phyloP scores from a whole-genome alignment of 352 stramenopile species.

The Phytophthora sansomeana region DNA sequence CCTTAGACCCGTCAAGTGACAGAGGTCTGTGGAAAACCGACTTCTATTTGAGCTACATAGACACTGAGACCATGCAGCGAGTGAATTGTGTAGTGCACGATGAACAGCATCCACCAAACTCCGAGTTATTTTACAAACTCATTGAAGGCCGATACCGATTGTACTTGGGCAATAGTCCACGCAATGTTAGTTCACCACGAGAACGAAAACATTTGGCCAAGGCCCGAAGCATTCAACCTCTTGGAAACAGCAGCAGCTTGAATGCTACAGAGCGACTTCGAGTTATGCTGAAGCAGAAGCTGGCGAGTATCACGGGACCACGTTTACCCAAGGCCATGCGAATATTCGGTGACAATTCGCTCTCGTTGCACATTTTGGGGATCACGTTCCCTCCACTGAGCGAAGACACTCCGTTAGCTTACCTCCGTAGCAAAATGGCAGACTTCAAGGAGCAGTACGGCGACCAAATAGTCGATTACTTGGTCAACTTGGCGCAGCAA shows the following conservation, averaged over 20 bases:
- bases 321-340: slow-evolving; percentile 62
- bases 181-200: slow-evolving; percentile 50
- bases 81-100: slow-evolving; percentile 51
- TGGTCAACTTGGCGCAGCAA: slow-evolving; percentile 57
- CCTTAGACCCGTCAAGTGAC: slow-evolving; percentile 49
- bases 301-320: slow-evolving; percentile 63
- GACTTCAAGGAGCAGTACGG: slow-evolving; percentile 64
- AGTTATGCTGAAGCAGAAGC: slow-evolving; percentile 57
- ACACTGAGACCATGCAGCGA: slow-evolving; percentile 50
- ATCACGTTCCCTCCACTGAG: slow-evolving; percentile 63
- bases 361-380: slow-evolving; percentile 63
- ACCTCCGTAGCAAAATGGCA: slow-evolving; percentile 56
- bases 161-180: slow-evolving; percentile 75
- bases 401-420: slow-evolving; percentile 73
- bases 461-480: slow-evolving; percentile 64
- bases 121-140: slow-evolving; percentile 41
- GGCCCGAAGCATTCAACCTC: slow-evolving; percentile 20
- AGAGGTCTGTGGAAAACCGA: slow-evolving; percentile 36
- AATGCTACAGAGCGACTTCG: slow-evolving; percentile 64
- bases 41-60: slow-evolving; percentile 71
- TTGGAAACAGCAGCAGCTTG: slow-evolving; percentile 23
- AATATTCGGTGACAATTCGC: slow-evolving; percentile 58
- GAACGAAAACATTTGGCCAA: slow-evolving; percentile 34
- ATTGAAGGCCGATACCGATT: slow-evolving; percentile 65
- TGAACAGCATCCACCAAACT: slow-evolving; percentile 32